These are phyloP conservation scores for Passalora sequoiae DNA, from an alignment of 2,329 filamentous ascomycete species.

Conservation along the genomic window DNA sequence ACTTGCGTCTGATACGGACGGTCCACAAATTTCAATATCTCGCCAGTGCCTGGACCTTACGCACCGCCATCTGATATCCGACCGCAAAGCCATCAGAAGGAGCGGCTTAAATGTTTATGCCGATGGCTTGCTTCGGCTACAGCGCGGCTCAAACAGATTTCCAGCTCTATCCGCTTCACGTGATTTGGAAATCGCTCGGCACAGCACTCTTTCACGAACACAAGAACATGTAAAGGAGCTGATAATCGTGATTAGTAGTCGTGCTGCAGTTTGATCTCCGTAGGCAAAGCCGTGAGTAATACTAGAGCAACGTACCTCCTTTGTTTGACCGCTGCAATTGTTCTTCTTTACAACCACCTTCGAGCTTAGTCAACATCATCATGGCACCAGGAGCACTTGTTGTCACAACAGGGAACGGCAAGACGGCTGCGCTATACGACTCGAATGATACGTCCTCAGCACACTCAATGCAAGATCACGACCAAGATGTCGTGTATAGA, in stretches of 20 bases:
- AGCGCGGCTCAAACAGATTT: conserved; percentile 5
- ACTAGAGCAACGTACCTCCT: too few species aligned
- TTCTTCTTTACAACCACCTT: too few species aligned
- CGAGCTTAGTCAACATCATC: too few species aligned
- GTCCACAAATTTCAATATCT: conserved; percentile 3
- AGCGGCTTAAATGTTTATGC: too few species aligned
- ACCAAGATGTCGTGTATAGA: conserved; percentile 49
- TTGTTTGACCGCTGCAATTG: too few species aligned
- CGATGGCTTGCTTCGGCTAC: neutral
- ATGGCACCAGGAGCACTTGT: conserved; percentile 39
- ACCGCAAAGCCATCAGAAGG: too few species aligned
- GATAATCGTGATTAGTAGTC: too few species aligned
- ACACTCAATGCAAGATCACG: conserved; percentile 10
- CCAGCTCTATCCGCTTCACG: neutral
- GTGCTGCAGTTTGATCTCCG: neutral
- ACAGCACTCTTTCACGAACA: too few species aligned
- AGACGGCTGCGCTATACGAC: conserved; percentile 23
- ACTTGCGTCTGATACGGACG: neutral
- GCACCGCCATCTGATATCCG: neutral
- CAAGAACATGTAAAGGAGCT: too few species aligned
- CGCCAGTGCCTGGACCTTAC: conserved; percentile 1
- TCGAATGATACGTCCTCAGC: conserved; percentile 10
- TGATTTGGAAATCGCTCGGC: neutral
- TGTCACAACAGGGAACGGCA: conserved; percentile 29
- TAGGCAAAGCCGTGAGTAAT: neutral